Evolutionary conservation across 108 stramenopile genomes (phyloP), one percentile per base, ranked within the genome.

Genomic region (Fistulifera pelliculosa): DNA sequence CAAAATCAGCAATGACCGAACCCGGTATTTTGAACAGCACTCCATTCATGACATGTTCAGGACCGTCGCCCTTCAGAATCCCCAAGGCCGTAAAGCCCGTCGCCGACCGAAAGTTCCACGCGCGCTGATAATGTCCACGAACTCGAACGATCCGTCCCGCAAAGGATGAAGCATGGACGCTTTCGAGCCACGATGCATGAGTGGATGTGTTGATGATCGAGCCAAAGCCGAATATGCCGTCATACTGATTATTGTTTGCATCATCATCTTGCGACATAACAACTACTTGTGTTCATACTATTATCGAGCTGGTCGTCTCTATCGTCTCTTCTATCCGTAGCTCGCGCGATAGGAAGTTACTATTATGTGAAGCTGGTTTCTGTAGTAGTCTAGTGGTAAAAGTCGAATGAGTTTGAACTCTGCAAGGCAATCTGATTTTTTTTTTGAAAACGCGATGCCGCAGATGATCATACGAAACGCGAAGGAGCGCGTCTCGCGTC

Each of bases 21-120:
- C 42, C 23, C 2, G 73, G 70, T 6, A 83, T 61, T 44, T 52
- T 73, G 63, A 77, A 83, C 26, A 83, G 42, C 12, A 83, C 78
- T 10, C 82, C 54, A 50, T 79, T 83, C 23, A 79, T 77, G 22
- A 58, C 68, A 38, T 39, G 45, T 10, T 47, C 50, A 0, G 41
- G 11, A 0, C 53, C 47, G 26, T 31, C 45, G 15, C 38, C 27
- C 31, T 18, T 35, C 38, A 25, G 24, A 12, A 75, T 54, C 6
- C 81, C 81, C 17, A 83, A 55, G 0, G 81, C 81, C 1, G 81
- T 83, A 45, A 83, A 83, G 13, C 81, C 81, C 25, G 81, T 83
- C 39, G 23, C 68, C 17, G 75, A 76, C 38, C 81, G 75, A 69
- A 83, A 83, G 54, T 79, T 79, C 81, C 81, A 83, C 39, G 49